These are phyloP conservation scores for Paecilomyces formosus DNA, from an alignment of 2,329 filamentous ascomycete genomes.

Conservation along the genomic window DNA sequence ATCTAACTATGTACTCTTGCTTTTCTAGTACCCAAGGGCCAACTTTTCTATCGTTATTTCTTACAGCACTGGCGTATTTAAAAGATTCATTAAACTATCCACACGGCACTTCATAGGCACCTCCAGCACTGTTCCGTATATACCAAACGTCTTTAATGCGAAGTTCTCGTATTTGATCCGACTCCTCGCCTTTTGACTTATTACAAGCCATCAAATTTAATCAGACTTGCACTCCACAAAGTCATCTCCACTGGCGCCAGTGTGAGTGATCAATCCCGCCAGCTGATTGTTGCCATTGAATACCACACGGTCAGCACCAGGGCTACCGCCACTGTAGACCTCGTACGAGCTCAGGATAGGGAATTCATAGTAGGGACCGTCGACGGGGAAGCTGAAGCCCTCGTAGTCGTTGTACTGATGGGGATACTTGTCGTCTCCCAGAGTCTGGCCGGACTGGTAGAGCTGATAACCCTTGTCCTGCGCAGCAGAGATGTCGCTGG, in stretches of 20 bases:
- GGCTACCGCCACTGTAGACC: conserved; percentile 53
- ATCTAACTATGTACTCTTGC: too few species aligned
- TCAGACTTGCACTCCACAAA: conserved; percentile 58
- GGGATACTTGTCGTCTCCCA: conserved; percentile 42
- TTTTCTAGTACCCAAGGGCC: too few species aligned
- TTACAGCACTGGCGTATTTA: too few species aligned
- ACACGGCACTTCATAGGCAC: too few species aligned
- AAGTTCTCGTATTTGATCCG: background rate
- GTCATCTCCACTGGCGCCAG: conserved; percentile 59
- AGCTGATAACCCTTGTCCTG: conserved; percentile 46
- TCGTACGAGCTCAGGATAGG: conserved; percentile 45
- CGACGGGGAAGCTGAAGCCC: conserved; percentile 52
- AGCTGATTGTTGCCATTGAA: conserved; percentile 51
- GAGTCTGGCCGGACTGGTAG: conserved; percentile 30
- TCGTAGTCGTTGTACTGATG: conserved; percentile 57
- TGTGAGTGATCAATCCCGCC: conserved; percentile 63
- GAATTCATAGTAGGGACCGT: conserved; percentile 57
- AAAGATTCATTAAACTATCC: too few species aligned
- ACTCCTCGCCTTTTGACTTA: background rate
- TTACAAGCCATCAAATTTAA: background rate
- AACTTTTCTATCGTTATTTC: too few species aligned
- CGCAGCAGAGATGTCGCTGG: conserved; percentile 43
- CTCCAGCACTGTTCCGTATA: background rate
- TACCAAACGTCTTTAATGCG: background rate
- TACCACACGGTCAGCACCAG: conserved; percentile 60